Conservation (phyloP, 2,329 filamentous ascomycete genomes). For the Aspergillus sergii region DNA sequence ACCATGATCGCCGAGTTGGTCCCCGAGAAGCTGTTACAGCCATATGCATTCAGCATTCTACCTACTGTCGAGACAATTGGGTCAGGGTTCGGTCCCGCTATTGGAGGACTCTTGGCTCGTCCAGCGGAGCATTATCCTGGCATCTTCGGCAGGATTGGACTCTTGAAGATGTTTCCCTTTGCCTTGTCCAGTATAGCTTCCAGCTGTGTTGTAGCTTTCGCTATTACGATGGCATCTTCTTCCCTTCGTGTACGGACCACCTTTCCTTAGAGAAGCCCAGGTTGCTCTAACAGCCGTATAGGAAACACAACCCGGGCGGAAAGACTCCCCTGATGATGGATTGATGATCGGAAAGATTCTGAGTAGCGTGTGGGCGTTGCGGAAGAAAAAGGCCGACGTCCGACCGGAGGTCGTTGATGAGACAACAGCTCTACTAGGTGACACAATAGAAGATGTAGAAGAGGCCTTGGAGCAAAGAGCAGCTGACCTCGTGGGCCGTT, state of each 20-base stretch:
- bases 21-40: constrained; percentile 81
- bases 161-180: constrained; percentile 80
- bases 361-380: constrained; percentile 38
- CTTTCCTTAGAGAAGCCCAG: background rate
- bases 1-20: constrained; percentile 95
- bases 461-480: constrained; percentile 13
- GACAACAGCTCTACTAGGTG: constrained; percentile 34
- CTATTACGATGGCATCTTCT: constrained; percentile 71
- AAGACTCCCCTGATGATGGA: constrained; percentile 76
- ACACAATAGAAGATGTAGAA: constrained; percentile 12
- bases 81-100: constrained; percentile 81
- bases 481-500: constrained; percentile 33
- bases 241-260: constrained; percentile 71
- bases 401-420: constrained; percentile 24
- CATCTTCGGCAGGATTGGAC: constrained; percentile 66
- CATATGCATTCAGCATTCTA: constrained; percentile 89
- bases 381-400: constrained; percentile 17
- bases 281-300: constrained; percentile 30
- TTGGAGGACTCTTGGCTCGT: constrained; percentile 84
- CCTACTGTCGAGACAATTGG: constrained; percentile 87
- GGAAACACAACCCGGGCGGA: constrained; percentile 79
- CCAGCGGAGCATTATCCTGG: constrained; percentile 74
- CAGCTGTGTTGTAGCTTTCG: constrained; percentile 74
- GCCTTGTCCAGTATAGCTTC: constrained; percentile 80
- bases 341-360: constrained; percentile 72